Base-by-base conservation (phyloP, 768 basidiomycete species). In the Kwoniella europaea region DNA sequence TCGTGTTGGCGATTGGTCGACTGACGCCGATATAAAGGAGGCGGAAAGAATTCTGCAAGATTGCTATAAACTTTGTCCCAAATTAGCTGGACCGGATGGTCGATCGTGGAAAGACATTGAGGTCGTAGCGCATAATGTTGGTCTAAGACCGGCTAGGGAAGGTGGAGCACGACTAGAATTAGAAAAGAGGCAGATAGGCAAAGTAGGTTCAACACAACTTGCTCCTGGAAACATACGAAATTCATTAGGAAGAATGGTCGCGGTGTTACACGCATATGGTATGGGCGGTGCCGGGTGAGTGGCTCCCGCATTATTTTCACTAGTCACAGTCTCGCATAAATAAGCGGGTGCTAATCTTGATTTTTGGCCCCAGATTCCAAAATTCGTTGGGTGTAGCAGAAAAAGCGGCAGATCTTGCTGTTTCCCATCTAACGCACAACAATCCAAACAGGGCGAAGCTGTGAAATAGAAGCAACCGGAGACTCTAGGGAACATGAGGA, bases 111-210 rank as follows among this genome's bases (percentile, higher is more conserved):
- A 78, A 46, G 81, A 82, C 20, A 83, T 88, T 82, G 57, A 87
- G 80, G 74, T 90, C 35, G 74, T 88, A 20, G 79, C 81, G 10
- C 88, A 89, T 79, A 89, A 88, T 70, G 89, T 89, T 44, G 89
- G 88, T 0, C 77, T 90, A 42, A 84, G 90, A 35, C 89, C 90
- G 1, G 86, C 83, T 12, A 84, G 90, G 35, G 83, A 85, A 29
- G 88, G 87, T 2, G 90, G 90, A 4, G 84, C 88, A 15, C 83
- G 90, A 41, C 80, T 91, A n/a, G 89, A 91, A 72, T 76, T 83
- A 3, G 87, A 89, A 71, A 69, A 76, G 68, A 84, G 64, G 69
- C 77, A 64, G 73, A 67, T 71, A 20, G 69, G 74, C 46, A 55
- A 71, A 9, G 69, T 20, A n/a, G 65, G 60, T 10, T 50, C 42